Evolutionary conservation across 176 grass and related monocot species (phyloP).

Genomic region (barley (Hordeum vulgare)): DNA sequence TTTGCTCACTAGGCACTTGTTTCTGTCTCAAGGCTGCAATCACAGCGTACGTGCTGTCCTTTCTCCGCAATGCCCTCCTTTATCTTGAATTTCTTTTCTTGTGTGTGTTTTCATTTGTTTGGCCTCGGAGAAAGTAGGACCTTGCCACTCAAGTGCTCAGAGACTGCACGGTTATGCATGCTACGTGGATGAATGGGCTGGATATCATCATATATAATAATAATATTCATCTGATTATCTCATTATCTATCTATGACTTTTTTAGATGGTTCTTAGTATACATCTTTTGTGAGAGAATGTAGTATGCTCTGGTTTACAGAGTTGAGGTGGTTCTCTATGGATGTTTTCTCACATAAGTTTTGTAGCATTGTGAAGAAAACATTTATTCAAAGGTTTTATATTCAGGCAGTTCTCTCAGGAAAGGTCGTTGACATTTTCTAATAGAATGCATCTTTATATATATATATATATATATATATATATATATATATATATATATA

Average conservation of each 20-base stretch:
- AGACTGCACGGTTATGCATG: constrained; percentile 13
- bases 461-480: too few species aligned
- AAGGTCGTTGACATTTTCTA: not conserved
- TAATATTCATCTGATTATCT: not conserved
- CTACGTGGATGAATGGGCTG: constrained; percentile 12
- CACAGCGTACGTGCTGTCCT: constrained; percentile 9
- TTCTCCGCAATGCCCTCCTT: constrained; percentile 23
- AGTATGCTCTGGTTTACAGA: not conserved
- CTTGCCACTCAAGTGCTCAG: constrained; percentile 24
- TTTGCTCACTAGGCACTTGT: constrained; percentile 41
- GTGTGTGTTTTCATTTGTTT: constrained; percentile 24
- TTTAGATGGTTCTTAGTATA: not conserved
- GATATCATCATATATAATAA: not conserved
- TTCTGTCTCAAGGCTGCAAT: constrained; percentile 43
- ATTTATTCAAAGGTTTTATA: not conserved
- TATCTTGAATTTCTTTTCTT: constrained; percentile 23
- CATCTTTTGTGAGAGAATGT: not conserved
- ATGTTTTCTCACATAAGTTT: not conserved
- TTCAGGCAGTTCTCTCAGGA: not conserved
- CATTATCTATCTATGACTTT: not conserved
- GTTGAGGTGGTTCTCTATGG: not conserved
- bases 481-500: too few species aligned
- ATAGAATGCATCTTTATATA: too few species aligned
- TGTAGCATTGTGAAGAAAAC: not conserved
- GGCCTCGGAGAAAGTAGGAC: constrained; percentile 38